Evolutionary conservation across 2,329 filamentous ascomycete species (phyloP).

Genomic region (Parasarocladium wereldwijsianum): DNA sequence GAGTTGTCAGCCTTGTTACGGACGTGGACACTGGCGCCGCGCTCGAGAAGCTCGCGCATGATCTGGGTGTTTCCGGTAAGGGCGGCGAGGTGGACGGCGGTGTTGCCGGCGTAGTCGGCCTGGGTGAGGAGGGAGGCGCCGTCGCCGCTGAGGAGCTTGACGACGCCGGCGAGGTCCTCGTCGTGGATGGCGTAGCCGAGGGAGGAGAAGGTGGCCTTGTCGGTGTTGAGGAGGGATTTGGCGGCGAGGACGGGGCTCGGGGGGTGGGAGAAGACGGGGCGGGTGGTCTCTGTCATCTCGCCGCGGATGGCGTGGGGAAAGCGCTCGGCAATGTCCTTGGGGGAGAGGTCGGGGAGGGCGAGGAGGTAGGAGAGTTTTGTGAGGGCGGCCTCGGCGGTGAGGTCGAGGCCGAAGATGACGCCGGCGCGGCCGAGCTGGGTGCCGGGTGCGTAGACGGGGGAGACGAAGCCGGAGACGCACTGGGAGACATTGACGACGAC

Average conservation of each 20-base stretch:
- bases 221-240: constrained; percentile 26
- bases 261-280: constrained; percentile 65
- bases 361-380: constrained; percentile 84
- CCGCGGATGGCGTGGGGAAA: constrained; percentile 70
- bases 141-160: constrained; percentile 52
- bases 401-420: constrained; percentile 76
- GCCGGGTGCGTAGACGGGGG: constrained; percentile 62
- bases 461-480: constrained; percentile 66
- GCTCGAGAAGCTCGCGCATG: constrained; percentile 40
- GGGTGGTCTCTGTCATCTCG: constrained; percentile 66
- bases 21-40: constrained; percentile 52
- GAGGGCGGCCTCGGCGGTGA: constrained; percentile 81
- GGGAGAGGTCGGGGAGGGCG: constrained; percentile 47
- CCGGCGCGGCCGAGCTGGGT: constrained; percentile 69
- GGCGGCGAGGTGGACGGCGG: constrained; percentile 44
- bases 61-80: constrained; percentile 39
- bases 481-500: constrained; percentile 87
- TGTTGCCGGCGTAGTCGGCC: constrained; percentile 72
- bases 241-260: constrained; percentile 32
- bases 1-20: constrained; percentile 52
- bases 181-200: constrained; percentile 69
- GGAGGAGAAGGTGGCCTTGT: constrained; percentile 55
- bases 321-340: constrained; percentile 48
- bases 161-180: constrained; percentile 50
- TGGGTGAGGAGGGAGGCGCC: constrained; percentile 54